Evolutionary conservation across 1,284 basidiomycete genomes (phyloP).

Genomic region (Xerocomus nothofagi): DNA sequence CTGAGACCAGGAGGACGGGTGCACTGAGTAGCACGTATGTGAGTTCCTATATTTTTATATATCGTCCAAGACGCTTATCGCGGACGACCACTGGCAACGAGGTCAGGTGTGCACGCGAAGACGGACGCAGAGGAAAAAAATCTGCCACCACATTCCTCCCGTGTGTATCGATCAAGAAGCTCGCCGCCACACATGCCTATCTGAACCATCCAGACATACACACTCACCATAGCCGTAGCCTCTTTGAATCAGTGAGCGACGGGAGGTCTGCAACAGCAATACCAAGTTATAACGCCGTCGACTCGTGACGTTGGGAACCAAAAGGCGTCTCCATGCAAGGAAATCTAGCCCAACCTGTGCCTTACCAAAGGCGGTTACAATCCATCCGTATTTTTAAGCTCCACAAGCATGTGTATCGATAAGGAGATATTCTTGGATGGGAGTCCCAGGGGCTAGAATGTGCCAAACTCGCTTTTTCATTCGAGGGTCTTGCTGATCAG

Average conservation of each 20-base stretch:
- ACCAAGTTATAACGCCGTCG: not conserved
- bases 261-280: too few relatives aligned
- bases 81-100: not conserved
- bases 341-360: conserved; percentile 1
- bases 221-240: conserved; percentile 2
- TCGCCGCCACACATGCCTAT: not conserved
- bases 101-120: conserved; percentile 6
- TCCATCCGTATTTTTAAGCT: not conserved
- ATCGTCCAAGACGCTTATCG: conserved; percentile 15
- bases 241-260: not conserved
- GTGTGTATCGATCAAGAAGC: conserved; percentile 4
- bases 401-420: conserved; percentile 18
- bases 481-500: conserved; percentile 1
- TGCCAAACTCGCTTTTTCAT: not conserved
- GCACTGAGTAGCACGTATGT: not conserved
- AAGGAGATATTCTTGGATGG: conserved; percentile 28
- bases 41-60: conserved; percentile 1
- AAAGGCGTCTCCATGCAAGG: conserved; percentile 2
- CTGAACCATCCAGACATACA: conserved; percentile 3
- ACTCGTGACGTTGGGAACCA: not conserved
- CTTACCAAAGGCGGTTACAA: conserved; percentile 17
- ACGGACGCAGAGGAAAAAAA: not conserved
- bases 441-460: not conserved
- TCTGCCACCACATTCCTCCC: not conserved
- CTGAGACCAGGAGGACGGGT: not conserved